phyloP scores from a whole-genome alignment of 2,329 filamentous ascomycete genomes.

The Aspergillus arachidicola region DNA sequence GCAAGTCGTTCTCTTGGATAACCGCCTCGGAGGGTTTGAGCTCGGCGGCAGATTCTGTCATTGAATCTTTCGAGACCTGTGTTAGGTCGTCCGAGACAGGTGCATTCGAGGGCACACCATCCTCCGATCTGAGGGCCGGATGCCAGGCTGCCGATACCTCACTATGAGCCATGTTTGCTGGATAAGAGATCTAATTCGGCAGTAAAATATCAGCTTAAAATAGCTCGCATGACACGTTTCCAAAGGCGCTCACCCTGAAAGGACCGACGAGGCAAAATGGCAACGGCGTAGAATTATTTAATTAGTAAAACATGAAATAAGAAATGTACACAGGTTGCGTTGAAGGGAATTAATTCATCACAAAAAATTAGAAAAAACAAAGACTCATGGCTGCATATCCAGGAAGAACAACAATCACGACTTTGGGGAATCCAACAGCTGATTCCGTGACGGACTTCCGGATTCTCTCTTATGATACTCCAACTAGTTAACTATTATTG shows the following conservation, averaged over 20 bases:
- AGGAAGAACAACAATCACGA: neutral
- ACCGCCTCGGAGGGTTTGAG: neutral
- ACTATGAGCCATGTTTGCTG: slow-evolving; percentile 28
- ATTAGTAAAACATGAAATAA: slow-evolving; percentile 16
- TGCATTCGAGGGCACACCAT: slow-evolving; percentile 20
- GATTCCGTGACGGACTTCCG: slow-evolving; percentile 8
- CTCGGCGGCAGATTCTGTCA: neutral
- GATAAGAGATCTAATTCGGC: slow-evolving; percentile 11
- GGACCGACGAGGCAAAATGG: slow-evolving; percentile 19
- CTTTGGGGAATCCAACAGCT: neutral
- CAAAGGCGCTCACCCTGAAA: slow-evolving; percentile 23
- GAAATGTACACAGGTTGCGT: neutral
- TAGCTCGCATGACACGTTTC: slow-evolving; percentile 32
- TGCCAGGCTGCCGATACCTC: slow-evolving; percentile 52
- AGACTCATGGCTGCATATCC: slow-evolving; percentile 9
- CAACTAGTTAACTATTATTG: slow-evolving; percentile 1
- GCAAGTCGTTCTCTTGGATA: neutral
- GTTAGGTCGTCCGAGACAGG: slow-evolving; percentile 19
- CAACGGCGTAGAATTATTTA: slow-evolving; percentile 6
- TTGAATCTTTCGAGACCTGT: neutral
- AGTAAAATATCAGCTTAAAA: slow-evolving; percentile 14
- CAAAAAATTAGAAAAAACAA: slow-evolving; percentile 5
- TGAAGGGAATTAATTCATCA: slow-evolving; percentile 1
- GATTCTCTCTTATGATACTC: neutral
- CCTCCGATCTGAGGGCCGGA: slow-evolving; percentile 55